Base-by-base conservation (phyloP, 169 alveolate species). In the Eimeria tenella region DNA sequence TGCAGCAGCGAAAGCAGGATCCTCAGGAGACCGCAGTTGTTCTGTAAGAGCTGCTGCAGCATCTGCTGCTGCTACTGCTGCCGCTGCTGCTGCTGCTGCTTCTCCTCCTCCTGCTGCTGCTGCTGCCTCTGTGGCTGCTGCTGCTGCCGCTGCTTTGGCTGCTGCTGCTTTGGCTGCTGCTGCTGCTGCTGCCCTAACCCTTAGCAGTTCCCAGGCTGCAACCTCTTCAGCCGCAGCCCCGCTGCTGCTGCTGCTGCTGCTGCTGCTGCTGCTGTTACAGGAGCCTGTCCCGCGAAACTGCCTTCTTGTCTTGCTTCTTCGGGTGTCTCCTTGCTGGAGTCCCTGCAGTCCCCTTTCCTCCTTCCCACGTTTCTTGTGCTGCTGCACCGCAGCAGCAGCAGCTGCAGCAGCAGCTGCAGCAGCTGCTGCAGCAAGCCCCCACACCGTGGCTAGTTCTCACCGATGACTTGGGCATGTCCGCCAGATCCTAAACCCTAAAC, bases 331-430 rank as follows among this genome's bases (percentile, higher is more conserved):
- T 71, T 42, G 82, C 52, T 10, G 82, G 82, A 31, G 82, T 71
- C n/a, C 82, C 82, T 71, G 49, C 82, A 5, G 82, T 71, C 82
- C 82, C 82, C 82, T 71, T 71, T 13, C 82, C 82, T 71, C 17
- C 82, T 31, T 50, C 82, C n/a, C 82, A 55, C 4, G 5, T 19
- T 42, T 71, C 82, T 13, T 42, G 53, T 7, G 9, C 82, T 21
- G 50, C 49, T 21, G 19, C 49, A 17, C 82, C 23, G 82, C 82
- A 71, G 82, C 82, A 21, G 50, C 82, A 71, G 19, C 82, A 31
- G 82, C 82, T 71, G 50, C 82, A 71, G 82, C 82, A 31, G 82
- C 82, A 71, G 82, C 82, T 71, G 53, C 82, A 71, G 53, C 82
- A 25, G 82, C 82, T 71, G 82, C 53, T 71, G 55, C 50, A 71